Conservation (phyloP, 2,329 filamentous ascomycete species). For the Aspergillus sp. region DNA sequence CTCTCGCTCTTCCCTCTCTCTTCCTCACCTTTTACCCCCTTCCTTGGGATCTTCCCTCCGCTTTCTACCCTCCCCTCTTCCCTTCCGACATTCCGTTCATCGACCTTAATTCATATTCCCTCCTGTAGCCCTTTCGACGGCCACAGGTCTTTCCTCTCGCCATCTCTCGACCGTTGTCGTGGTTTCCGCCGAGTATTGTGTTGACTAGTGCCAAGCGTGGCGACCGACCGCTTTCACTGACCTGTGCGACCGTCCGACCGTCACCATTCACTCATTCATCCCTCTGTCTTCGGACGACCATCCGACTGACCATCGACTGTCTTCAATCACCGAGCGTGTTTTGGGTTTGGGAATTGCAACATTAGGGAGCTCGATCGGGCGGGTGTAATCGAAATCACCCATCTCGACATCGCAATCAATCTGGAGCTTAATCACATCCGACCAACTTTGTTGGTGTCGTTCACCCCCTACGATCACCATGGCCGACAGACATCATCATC, state of each 20-base stretch:
- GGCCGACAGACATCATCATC: slow-evolving; percentile 33
- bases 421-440: slow-evolving; percentile 22
- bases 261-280: background rate
- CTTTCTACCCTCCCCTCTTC: slow-evolving; percentile 7
- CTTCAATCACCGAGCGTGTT: background rate
- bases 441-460: slow-evolving; percentile 24
- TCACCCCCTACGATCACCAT: slow-evolving; percentile 29
- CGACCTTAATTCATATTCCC: background rate
- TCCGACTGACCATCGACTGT: slow-evolving; percentile 4
- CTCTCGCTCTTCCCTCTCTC: slow-evolving; percentile 9
- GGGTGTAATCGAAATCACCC: slow-evolving; percentile 7
- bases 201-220: slow-evolving; percentile 24
- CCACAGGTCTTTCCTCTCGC: background rate
- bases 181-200: slow-evolving; percentile 21
- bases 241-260: slow-evolving; percentile 21
- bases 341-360: background rate
- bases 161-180: slow-evolving; percentile 20
- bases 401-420: slow-evolving; percentile 12
- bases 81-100: background rate
- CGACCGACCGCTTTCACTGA: slow-evolving; percentile 26
- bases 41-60: slow-evolving; percentile 10
- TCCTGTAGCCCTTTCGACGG: slow-evolving; percentile 4
- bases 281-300: background rate
- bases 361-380: background rate
- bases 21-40: slow-evolving; percentile 15